These are phyloP conservation scores for Bothriochloa decipiens DNA, from an alignment of 176 grass and related monocot species.

Conservation along the genomic window DNA sequence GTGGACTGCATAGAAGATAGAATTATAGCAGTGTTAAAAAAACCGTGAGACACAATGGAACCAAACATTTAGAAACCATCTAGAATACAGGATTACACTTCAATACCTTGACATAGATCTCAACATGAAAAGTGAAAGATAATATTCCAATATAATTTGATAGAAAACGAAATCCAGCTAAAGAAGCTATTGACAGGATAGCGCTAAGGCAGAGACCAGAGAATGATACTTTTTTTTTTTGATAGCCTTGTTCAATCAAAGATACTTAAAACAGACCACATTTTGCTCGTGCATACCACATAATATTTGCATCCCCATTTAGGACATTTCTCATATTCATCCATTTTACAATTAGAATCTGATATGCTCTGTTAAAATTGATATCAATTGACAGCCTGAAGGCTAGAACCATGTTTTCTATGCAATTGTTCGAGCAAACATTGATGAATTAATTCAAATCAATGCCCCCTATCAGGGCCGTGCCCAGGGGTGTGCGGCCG, in stretches of 20 bases:
- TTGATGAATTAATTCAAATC: not conserved
- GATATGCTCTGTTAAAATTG: not conserved
- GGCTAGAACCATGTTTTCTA: not conserved
- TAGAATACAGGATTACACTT: not conserved
- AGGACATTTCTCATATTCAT: not conserved
- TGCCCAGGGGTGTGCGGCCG: too few relatives aligned
- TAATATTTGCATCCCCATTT: not conserved
- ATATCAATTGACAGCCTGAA: not conserved
- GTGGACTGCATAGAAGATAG: constrained; percentile 59
- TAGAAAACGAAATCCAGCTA: not conserved
- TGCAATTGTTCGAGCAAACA: not conserved
- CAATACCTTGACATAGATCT: not conserved
- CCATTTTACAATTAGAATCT: not conserved
- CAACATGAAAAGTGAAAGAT: not conserved
- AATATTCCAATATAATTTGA: not conserved
- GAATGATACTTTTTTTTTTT: not conserved
- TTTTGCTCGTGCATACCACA: not conserved
- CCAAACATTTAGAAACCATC: not conserved
- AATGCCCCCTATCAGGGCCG: not conserved
- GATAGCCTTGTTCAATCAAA: not conserved
- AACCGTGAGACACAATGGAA: not conserved
- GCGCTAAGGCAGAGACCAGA: not conserved
- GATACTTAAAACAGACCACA: not conserved
- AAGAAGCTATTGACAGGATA: not conserved
- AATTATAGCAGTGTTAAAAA: not conserved